A percentile compares a stretch with the other conserved stretches of the same genome.
Evolutionary conservation across 2,329 filamentous ascomycete species (phyloP).

Genomic region (Claviceps sp.): DNA sequence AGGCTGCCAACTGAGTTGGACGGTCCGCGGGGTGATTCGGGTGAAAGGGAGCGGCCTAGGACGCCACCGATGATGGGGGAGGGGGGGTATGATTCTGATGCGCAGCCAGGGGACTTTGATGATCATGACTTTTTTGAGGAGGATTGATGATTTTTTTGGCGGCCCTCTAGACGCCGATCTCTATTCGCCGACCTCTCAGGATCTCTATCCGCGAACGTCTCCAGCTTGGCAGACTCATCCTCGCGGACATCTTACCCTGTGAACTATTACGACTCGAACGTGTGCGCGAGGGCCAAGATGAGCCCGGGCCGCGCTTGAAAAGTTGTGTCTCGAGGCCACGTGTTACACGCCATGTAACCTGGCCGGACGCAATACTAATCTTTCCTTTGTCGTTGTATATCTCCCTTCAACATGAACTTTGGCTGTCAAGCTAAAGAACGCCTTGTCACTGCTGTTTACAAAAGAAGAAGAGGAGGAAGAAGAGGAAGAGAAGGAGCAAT

Average conservation of each 20-base stretch:
- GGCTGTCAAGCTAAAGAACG: neutral
- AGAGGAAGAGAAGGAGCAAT: neutral
- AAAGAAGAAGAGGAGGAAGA: neutral
- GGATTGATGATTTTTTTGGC: slow-evolving; percentile 16
- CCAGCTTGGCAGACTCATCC: too few relatives aligned
- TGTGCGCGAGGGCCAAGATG: too few relatives aligned
- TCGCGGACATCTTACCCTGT: too few relatives aligned
- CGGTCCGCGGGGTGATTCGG: slow-evolving; percentile 11
- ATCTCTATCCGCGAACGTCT: neutral
- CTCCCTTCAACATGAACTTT: slow-evolving; percentile 2
- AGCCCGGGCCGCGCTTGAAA: too few relatives aligned
- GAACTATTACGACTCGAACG: too few relatives aligned
- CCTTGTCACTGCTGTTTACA: neutral
- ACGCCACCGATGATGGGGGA: slow-evolving; percentile 50
- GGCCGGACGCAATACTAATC: neutral
- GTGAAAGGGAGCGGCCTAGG: slow-evolving; percentile 28
- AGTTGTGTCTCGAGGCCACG: too few relatives aligned
- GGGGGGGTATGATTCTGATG: slow-evolving; percentile 47
- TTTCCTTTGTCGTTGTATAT: slow-evolving; percentile 1
- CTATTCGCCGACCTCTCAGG: neutral
- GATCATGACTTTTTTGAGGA: slow-evolving; percentile 47
- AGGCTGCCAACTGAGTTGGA: slow-evolving; percentile 19
- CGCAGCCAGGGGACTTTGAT: slow-evolving; percentile 44
- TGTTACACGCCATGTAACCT: neutral
- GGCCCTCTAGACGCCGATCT: too few relatives aligned